Evolutionary conservation across 2,329 filamentous ascomycete species (phyloP).

Genomic region (Colletotrichum melonis): DNA sequence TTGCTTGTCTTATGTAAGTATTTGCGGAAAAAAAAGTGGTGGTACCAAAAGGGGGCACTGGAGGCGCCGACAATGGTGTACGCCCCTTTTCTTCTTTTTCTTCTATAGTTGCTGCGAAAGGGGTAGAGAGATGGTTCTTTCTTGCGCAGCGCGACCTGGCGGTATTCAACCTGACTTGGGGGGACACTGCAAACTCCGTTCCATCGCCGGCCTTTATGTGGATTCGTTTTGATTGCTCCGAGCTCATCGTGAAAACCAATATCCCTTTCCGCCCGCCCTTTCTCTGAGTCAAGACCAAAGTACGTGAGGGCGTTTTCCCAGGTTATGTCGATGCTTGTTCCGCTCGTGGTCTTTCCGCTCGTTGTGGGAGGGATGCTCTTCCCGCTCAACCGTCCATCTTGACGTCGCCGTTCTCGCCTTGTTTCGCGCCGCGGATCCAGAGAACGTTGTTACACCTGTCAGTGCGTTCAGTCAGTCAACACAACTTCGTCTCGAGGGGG

Average conservation of each 20-base stretch:
- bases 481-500: not conserved
- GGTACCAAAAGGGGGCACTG: constrained; percentile 14
- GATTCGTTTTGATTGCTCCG: not conserved
- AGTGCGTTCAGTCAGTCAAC: not conserved
- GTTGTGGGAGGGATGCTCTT: not conserved
- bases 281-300: not conserved
- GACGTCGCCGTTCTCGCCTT: constrained; percentile 63
- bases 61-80: constrained; percentile 9
- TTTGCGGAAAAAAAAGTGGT: not conserved
- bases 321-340: constrained; percentile 5
- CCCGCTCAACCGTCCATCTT: constrained; percentile 64
- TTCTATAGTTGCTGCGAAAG: constrained; percentile 24
- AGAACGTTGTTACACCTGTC: constrained; percentile 94
- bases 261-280: not conserved
- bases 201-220: constrained; percentile 7
- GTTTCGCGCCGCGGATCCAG: constrained; percentile 78
- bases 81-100: constrained; percentile 4
- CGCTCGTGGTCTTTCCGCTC: constrained; percentile 14
- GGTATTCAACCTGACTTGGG: constrained; percentile 6
- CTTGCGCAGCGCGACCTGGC: constrained; percentile 13
- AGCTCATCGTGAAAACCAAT: constrained; percentile 14
- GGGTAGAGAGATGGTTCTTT: not conserved
- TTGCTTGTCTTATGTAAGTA: constrained; percentile 76
- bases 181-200: constrained; percentile 18
- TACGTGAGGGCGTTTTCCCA: not conserved